Evolutionary conservation across 2,329 filamentous ascomycete species (phyloP), one percentile per base, ranked within the genome.

Genomic region (Cyphellophora europaea): DNA sequence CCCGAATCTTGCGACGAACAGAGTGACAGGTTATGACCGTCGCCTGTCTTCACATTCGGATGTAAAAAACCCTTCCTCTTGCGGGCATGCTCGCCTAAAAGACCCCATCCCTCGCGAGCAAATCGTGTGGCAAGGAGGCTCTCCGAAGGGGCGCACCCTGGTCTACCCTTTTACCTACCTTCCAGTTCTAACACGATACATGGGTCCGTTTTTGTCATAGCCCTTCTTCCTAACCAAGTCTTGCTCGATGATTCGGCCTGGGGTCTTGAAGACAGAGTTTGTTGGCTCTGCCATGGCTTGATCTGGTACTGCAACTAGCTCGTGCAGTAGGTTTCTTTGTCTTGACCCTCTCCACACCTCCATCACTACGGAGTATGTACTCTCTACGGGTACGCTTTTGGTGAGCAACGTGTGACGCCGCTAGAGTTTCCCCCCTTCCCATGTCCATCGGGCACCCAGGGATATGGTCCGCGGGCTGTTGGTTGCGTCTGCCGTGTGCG

Each of bases 251-350:
- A 25, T 25, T 25, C 21, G 21, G 21, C 21, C 8, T 8, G 21
- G 21, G 33, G 27, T 29, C 33, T 41, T 41, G 28, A 44, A 44
- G 38, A 33, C 25, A 40, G 44, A 42, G 35, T 31, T 41, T 28
- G 19, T 37, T 34, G 30, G n/a, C 25, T 36, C 37, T 33, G 19
- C 27, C 36, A 38, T 40, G 30, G 37, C 35, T 39, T 27, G 38
- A 34, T 23, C 38, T 40, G 37, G 39, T 37, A 32, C 36, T 32
- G 27, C 40, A 36, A 38, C 44, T 43, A 44, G 41, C 44, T 41
- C 35, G 35, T 42, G 33, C 41, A 37, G 36, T 30, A 38, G 23
- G 34, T 40, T 44, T 31, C 15, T 32, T 27, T 32, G 31, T 28
- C 27, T 28, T 23, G 31, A 32, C 21, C n/a, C 21, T 25, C 21